Evolutionary conservation across 108 stramenopile species (phyloP).

Genomic region (Nitzschia putrida): DNA sequence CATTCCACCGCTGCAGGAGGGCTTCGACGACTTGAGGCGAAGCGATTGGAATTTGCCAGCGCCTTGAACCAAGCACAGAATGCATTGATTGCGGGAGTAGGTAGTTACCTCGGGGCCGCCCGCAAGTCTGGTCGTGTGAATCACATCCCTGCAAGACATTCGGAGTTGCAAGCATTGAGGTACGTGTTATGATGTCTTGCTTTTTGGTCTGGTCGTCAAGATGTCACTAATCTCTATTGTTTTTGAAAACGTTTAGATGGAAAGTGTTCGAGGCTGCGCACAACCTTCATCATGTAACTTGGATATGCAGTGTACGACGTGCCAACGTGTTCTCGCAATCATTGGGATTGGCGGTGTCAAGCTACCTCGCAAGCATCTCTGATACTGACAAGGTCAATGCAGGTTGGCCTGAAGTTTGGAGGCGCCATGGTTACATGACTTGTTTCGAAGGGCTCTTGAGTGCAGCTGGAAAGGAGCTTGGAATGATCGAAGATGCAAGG

Average conservation of each 20-base stretch:
- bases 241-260: conserved; percentile 30
- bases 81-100: conserved; percentile 56
- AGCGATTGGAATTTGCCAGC: conserved; percentile 51
- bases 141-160: conserved; percentile 62
- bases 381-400: conserved; percentile 42
- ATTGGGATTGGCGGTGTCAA: conserved; percentile 72
- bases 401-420: conserved; percentile 78
- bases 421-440: conserved; percentile 77
- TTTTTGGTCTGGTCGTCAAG: background rate
- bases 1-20: conserved; percentile 54
- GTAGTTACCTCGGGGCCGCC: conserved; percentile 51
- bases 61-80: conserved; percentile 49
- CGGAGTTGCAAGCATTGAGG: conserved; percentile 41
- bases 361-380: conserved; percentile 70
- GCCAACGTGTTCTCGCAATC: conserved; percentile 87
- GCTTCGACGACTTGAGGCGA: conserved; percentile 70
- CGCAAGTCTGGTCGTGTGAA: conserved; percentile 47
- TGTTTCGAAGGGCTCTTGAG: conserved; percentile 85
- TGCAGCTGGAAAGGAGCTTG: conserved; percentile 87
- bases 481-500: conserved; percentile 89
- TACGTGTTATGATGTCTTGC: background rate
- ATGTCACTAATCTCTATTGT: background rate
- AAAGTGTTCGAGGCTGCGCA: conserved; percentile 66
- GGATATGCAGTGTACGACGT: conserved; percentile 76
- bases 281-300: conserved; percentile 71